Conservation (phyloP, 2,329 filamentous ascomycete species). For the Colletotrichum zoysiae region DNA sequence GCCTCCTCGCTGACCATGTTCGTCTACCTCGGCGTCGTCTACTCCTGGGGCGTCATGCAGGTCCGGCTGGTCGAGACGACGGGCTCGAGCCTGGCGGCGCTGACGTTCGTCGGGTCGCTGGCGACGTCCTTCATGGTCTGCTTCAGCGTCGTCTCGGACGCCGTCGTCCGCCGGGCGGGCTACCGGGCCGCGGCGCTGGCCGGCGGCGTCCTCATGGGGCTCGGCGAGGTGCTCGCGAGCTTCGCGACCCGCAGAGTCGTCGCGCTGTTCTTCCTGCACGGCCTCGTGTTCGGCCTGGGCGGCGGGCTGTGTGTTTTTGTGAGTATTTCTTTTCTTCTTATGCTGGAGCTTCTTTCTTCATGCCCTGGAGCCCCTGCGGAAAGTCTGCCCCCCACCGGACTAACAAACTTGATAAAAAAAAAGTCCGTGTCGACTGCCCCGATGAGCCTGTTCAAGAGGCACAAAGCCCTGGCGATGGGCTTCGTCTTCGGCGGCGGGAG, state of each 20-base stretch:
- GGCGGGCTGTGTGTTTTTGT: constrained; percentile 47
- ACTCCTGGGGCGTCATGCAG: constrained; percentile 48
- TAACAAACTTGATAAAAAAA: neutral
- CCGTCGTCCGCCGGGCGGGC: constrained; percentile 44
- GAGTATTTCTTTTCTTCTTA: constrained; percentile 6
- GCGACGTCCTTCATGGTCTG: constrained; percentile 48
- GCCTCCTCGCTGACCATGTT: constrained; percentile 46
- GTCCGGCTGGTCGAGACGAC: constrained; percentile 44
- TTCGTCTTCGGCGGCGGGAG: constrained; percentile 48
- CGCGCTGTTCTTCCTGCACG: constrained; percentile 47
- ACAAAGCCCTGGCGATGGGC: constrained; percentile 47
- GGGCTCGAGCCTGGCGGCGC: constrained; percentile 44
- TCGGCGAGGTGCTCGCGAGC: constrained; percentile 47
- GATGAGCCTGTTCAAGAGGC: constrained; percentile 46
- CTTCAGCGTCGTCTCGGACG: constrained; percentile 45
- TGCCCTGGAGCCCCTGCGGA: too few relatives aligned
- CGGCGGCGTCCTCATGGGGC: constrained; percentile 45
- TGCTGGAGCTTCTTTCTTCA: too few relatives aligned
- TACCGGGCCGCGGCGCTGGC: constrained; percentile 44
- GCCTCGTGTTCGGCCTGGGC: constrained; percentile 46
- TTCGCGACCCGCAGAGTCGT: constrained; percentile 44
- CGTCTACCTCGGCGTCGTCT: constrained; percentile 48
- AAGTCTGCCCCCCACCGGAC: neutral
- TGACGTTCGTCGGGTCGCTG: constrained; percentile 48
- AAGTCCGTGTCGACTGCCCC: constrained; percentile 48